Evolutionary conservation across 1,284 basidiomycete species (phyloP), one percentile per base, ranked within the genome.

Genomic region (Meira nashicola): DNA sequence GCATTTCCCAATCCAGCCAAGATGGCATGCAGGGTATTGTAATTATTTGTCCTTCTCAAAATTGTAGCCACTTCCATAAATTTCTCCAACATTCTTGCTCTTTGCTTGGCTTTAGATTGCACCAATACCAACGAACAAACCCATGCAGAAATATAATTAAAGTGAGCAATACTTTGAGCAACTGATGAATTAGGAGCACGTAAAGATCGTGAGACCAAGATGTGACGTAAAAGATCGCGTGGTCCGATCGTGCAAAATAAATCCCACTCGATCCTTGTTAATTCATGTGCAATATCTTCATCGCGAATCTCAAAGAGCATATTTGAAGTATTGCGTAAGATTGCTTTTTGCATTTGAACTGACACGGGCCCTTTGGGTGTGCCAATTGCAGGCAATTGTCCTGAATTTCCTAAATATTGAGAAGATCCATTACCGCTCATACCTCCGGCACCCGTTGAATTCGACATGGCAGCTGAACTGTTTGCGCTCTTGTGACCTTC

Each of bases 61-160:
- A 71, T 65, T n/a, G 63, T 60, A 14, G 70, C 73, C 15, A 73
- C 65, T 62, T 68, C 69, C 64, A 68, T 68, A 43, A 71, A 74
- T 59, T 73, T 73, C 28, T 74, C 72, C 56, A 74, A 44, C 67
- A 74, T 69, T 38, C 64, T 40, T 14, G 69, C 71, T 2, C 72
- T 66, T 39, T 63, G 60, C 62, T 74, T 74, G 8, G 63, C 62
- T 59, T 73, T 73, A 25, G 58, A 54, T 57, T 74, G 70, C 17
- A 65, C 66, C 37, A 74, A 60, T 55, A 74, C 71, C 68, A 74
- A 71, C 15, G 69, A 66, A 49, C 67, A 71, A 2, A 74, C 69
- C 72, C 72, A 74, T 51, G 61, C 63, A 17, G 69, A 71, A 49
- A 73, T 63, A 61, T 74, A 74, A 58, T 74, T 74, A 55, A 74